Evolutionary conservation across 108 stramenopile species (phyloP), one percentile per base, ranked within the genome.

Genomic region (Cyclostephanos tholiformis): DNA sequence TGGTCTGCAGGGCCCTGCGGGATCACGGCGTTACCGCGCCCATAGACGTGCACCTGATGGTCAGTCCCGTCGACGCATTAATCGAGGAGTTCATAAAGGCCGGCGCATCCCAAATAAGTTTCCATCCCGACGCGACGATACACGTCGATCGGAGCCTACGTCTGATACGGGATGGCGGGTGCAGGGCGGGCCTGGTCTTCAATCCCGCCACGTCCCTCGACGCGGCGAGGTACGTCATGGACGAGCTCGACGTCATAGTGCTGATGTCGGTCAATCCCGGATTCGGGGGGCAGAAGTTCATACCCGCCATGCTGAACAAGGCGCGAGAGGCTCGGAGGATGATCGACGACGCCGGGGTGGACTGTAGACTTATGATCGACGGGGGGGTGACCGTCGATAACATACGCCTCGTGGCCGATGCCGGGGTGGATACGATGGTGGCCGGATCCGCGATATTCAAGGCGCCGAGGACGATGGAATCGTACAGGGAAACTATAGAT

Each of bases 1-100:
- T 99, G 91, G 98, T 99, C 12, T 99, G 98, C 95, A 96, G 96
- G 86, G 98, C 97, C 9, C 88, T 99, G 25, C 92, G 98, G 25
- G 94, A 96, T 64, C 97, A 98, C 87, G 98, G 98, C 46, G 96
- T 99, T 13, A 98, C 97, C 11, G 95, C 96, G 17, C 96, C 96
- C 52, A 99, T 99, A 80, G 98, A 99, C 85, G 98, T 99, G 12
- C 98, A 99, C 83, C 87, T 99, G 44, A 99, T 99, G 98, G 97
- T 97, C 52, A 91, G 91, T 57, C 96, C 96, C 14, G 95, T 99
- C 5, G 98, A 99, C 72, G 89, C 91, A 22, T 84, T 94, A 65
- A 97, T 99, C 67, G 68, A 70, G 6, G 97, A 96, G 64, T 99
- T 99, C 67, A 96, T 97, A 39, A 84, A 94, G 66, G 98, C 98